Conservation (phyloP, 108 stramenopile species). For the Nitzschia putrida region DNA sequence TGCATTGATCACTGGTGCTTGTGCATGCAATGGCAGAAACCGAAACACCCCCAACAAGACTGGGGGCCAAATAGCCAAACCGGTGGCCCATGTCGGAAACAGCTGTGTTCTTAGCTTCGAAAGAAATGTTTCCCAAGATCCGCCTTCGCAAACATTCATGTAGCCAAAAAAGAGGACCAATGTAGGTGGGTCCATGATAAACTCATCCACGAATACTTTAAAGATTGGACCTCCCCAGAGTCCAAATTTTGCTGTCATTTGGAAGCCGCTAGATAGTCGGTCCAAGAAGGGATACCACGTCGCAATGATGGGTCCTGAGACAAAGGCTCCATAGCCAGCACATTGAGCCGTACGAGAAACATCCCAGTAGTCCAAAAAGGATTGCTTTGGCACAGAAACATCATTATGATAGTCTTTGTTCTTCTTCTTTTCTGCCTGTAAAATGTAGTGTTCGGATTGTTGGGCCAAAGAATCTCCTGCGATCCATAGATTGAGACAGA, state of each 20-base stretch:
- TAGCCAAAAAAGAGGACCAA: conserved; percentile 28
- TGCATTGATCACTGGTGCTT: conserved; percentile 32
- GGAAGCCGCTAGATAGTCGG: neutral
- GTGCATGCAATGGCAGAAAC: conserved; percentile 19
- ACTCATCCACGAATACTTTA: conserved; percentile 25
- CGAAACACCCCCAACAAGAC: conserved; percentile 35
- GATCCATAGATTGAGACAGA: conserved; percentile 29
- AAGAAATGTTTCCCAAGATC: conserved; percentile 3
- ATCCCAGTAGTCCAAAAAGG: conserved; percentile 8
- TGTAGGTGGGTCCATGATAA: conserved; percentile 30
- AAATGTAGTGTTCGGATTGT: conserved; percentile 24
- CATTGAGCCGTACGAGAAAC: conserved; percentile 18
- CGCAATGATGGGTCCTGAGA: conserved; percentile 24
- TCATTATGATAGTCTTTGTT: neutral
- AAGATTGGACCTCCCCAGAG: conserved; percentile 24
- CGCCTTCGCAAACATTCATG: conserved; percentile 32
- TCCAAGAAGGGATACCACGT: conserved; percentile 34
- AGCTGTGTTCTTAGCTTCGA: conserved; percentile 17
- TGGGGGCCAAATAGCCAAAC: conserved; percentile 22
- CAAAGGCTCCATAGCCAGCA: conserved; percentile 23
- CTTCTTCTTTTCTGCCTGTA: neutral
- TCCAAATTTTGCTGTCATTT: conserved; percentile 6
- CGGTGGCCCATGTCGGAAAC: conserved; percentile 16
- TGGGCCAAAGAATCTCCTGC: conserved; percentile 22
- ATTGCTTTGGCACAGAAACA: neutral